Evolutionary conservation across 2,329 filamentous ascomycete genomes (phyloP).

Genomic region (Colletotrichum nymphaeae): DNA sequence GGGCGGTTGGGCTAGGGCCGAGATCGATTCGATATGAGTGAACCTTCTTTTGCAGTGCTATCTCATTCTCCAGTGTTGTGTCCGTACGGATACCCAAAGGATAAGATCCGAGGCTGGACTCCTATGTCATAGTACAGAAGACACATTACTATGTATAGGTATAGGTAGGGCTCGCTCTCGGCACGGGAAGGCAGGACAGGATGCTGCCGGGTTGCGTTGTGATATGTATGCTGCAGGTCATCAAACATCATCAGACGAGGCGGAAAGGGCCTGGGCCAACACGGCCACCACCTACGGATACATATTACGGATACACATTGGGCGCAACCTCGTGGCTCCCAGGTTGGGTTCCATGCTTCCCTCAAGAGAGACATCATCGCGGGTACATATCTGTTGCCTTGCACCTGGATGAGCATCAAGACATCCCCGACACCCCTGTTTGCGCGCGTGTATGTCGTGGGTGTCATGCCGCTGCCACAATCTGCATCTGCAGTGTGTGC

Average conservation of each 20-base stretch:
- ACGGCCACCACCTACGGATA: no score
- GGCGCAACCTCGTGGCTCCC: slow-evolving; percentile 19
- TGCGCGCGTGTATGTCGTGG: background rate
- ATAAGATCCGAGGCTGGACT: background rate
- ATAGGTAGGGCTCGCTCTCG: background rate
- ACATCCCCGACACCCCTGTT: slow-evolving; percentile 12
- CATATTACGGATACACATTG: background rate
- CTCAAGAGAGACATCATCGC: background rate
- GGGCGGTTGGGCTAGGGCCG: background rate
- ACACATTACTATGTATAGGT: background rate
- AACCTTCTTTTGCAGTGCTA: background rate
- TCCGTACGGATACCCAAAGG: slow-evolving; percentile 4
- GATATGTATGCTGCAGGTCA: background rate
- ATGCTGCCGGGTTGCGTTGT: background rate
- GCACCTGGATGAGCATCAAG: background rate
- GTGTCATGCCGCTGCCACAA: slow-evolving; percentile 22
- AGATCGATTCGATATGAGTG: background rate
- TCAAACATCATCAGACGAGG: background rate
- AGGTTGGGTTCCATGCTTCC: slow-evolving; percentile 23
- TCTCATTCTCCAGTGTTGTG: background rate
- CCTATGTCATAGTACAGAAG: background rate
- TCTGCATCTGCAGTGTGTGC: background rate
- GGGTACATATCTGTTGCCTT: no score
- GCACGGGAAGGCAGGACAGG: background rate
- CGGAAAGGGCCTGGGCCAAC: background rate